Base-by-base conservation (phyloP, 2,329 filamentous ascomycete species). In the Exophiala lecanii-corni region DNA sequence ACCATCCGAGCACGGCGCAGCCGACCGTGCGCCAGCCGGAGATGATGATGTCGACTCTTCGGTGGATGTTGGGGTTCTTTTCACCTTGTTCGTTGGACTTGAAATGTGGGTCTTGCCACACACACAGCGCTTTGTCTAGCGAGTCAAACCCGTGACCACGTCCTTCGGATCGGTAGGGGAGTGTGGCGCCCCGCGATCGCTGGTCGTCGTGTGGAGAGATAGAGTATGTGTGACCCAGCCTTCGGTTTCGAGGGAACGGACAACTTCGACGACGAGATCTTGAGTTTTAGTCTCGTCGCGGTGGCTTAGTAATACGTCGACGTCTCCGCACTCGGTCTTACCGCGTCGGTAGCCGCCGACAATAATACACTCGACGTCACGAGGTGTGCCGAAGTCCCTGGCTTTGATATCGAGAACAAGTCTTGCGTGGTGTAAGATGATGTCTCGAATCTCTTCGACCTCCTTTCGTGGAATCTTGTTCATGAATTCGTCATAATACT, bases 11-110 rank as follows among this genome's bases (percentile, higher is more conserved):
- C 3, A 97, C 75, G 0, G 89, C 91, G 55, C 89, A 96, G 0
- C 92, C 91, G 0, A 86, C 81, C 0, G 88, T 94, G 43, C 81
- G 82, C 86, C 91, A 96, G 0, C 89, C 88, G 16, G 80, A 81
- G 49, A 97, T 73, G 53, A 97, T 91, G 45, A 97, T 95, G 59
- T 97, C 91, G 1, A 97, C 89, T 34, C 91, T 75, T 15, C 89
- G 79, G 59, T 95, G 91, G 1, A 76, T 74, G 54, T 88, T 87
- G 0, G 79, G 75, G 47, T 89, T 89, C 57, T 76, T 54, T 4
- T 25, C 25, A 15, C 30, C 18, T 16, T 44, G 59, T 1, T 64
- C 55, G 19, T 39, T 16, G 34, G 38, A 39, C 15, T 58, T 60
- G 53, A 69, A 75, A 3, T 63, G 38, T 0, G 82, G 82, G 57